phyloP scores from a whole-genome alignment of 306 rosid genomes.

The Leucaena leucocephala region DNA sequence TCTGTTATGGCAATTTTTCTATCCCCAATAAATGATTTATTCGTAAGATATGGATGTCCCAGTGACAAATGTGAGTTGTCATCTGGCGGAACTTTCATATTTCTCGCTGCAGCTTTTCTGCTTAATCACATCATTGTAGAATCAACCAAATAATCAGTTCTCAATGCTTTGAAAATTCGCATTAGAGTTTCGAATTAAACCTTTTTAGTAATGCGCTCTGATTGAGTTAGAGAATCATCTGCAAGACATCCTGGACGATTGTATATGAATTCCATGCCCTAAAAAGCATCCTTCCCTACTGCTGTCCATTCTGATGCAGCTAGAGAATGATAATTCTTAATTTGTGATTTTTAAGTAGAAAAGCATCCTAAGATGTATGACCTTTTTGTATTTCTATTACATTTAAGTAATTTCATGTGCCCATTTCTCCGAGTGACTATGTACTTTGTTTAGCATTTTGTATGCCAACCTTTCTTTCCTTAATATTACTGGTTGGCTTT shows the following conservation, averaged over 20 bases:
- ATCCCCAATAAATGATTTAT: neutral
- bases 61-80: neutral
- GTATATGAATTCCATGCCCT: neutral
- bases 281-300: too few species aligned
- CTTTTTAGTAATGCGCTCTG: neutral
- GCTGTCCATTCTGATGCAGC: neutral
- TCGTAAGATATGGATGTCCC: neutral
- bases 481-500: neutral
- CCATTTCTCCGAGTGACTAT: neutral
- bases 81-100: neutral
- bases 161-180: neutral
- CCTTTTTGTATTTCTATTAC: neutral
- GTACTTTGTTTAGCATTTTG: neutral
- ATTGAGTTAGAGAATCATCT: neutral
- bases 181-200: neutral
- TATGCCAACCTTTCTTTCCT: neutral
- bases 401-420: too few species aligned
- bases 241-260: neutral
- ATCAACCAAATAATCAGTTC: neutral
- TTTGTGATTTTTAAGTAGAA: neutral
- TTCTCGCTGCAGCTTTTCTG: neutral
- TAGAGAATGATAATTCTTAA: neutral
- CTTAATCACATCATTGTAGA: neutral
- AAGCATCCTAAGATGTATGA: neutral
- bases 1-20: neutral